Percentiles rank a stretch among this genome's conserved stretches.
Conservation (phyloP, 1,284 basidiomycete species). For the Austroboletus niveus region DNA sequence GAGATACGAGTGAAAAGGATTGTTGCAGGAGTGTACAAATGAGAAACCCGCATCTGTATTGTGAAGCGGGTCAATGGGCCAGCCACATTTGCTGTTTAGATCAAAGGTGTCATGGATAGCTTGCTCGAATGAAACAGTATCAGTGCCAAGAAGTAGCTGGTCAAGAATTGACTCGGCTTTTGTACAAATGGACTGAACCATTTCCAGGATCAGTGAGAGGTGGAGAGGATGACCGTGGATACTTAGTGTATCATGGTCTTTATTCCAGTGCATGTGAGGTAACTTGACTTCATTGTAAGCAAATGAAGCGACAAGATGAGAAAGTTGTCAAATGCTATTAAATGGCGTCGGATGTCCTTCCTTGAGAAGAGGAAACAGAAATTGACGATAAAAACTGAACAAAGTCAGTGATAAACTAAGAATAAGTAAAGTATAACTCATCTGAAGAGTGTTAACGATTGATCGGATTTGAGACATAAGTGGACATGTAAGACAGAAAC, state of each 20-base stretch:
- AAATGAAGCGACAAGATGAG: not conserved
- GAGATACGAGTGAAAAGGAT: not conserved
- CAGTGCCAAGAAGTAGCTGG: not conserved
- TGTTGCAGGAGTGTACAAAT: no score
- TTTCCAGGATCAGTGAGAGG: not conserved
- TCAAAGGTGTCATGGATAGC: not conserved
- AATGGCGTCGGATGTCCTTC: not conserved
- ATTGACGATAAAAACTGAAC: not conserved
- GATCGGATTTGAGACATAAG: no score
- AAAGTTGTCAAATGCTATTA: not conserved
- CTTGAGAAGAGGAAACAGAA: not conserved
- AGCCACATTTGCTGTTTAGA: not conserved
- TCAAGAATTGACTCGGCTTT: not conserved
- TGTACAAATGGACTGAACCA: not conserved
- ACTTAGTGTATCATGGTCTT: not conserved
- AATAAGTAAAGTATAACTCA: no score
- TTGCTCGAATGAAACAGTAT: not conserved
- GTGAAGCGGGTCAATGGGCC: conserved; percentile 2
- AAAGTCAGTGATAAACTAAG: no score
- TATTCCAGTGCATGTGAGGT: conserved; percentile 3
- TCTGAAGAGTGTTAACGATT: not conserved
- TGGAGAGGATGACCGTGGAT: not conserved
- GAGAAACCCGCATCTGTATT: not conserved
- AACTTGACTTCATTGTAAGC: not conserved
- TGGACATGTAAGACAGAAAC: not conserved